phyloP scores from a whole-genome alignment of 192 early-diverging fungal genomes.

The Neocallimastix lanati region DNA sequence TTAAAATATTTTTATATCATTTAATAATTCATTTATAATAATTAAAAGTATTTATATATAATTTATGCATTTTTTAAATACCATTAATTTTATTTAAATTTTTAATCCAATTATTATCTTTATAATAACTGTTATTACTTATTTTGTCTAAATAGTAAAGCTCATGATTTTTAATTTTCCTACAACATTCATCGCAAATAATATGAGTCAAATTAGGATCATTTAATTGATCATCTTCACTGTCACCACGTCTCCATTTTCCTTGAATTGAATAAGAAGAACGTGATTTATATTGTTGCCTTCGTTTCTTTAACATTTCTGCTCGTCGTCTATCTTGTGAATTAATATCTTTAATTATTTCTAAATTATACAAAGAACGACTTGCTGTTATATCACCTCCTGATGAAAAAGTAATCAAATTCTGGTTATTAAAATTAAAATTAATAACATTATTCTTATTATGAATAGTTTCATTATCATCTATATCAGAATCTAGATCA shows the following conservation, averaged over 20 bases:
- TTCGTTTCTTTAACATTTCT: not conserved
- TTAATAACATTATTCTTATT: not conserved
- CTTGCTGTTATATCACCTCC: not conserved
- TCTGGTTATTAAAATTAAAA: not conserved
- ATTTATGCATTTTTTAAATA: no score
- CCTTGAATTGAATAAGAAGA: not conserved
- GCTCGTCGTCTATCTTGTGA: not conserved
- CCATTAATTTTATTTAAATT: not conserved
- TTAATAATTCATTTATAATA: no score
- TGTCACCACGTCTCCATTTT: not conserved
- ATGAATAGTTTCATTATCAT: not conserved
- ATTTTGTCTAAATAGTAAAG: not conserved
- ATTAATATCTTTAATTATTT: not conserved
- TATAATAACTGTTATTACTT: not conserved
- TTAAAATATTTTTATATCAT: no score
- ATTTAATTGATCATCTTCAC: not conserved
- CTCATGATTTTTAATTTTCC: not conserved
- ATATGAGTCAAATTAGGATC: not conserved
- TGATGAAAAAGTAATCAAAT: not conserved
- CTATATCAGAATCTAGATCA: not conserved
- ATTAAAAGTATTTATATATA: no score
- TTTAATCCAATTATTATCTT: not conserved
- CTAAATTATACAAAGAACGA: not conserved
- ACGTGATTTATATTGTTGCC: not conserved
- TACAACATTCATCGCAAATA: not conserved